Evolutionary conservation across 805 yeast genomes (phyloP).

Genomic region (Kodamaea restingae): DNA sequence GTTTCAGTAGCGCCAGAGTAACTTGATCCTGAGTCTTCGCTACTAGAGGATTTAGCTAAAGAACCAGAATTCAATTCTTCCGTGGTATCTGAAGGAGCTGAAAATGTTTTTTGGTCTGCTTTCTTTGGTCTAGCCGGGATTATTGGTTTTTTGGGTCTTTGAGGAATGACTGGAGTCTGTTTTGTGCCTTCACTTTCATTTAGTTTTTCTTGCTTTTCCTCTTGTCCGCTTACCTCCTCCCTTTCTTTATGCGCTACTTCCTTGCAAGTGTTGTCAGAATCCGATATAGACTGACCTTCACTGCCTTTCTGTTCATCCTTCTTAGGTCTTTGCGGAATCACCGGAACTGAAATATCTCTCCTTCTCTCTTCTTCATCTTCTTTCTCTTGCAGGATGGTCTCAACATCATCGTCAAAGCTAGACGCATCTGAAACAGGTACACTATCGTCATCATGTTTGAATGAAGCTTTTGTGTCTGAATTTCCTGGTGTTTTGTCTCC

Average conservation of each 20-base stretch:
- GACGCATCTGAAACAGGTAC: constrained; percentile 16
- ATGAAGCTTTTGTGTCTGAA: constrained; percentile 24
- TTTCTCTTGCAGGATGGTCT: constrained; percentile 26
- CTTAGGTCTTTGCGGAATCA: constrained; percentile 9
- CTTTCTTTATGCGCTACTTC: not conserved
- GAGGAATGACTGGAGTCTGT: constrained; percentile 1
- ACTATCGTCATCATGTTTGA: constrained; percentile 24
- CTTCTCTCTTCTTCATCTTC: constrained; percentile 12
- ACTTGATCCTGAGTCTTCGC: too few species aligned
- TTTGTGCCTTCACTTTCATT: not conserved
- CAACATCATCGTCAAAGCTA: constrained; percentile 30
- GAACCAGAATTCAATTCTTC: too few species aligned
- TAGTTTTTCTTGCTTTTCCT: not conserved
- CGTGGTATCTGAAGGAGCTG: too few species aligned
- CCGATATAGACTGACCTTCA: too few species aligned
- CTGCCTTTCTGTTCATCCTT: not conserved
- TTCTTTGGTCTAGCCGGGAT: constrained; percentile 15
- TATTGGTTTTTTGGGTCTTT: constrained; percentile 8
- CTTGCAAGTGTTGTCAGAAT: too few species aligned
- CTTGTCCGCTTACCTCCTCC: not conserved
- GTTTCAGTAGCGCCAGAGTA: too few species aligned
- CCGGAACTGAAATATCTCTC: constrained; percentile 5
- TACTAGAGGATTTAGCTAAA: too few species aligned
- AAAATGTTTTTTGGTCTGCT: not conserved
- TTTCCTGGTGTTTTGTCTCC: constrained; percentile 34